These are phyloP conservation scores for Scheffersomyces cryptocercus DNA, from an alignment of 1,139 yeast genomes.

Conservation along the genomic window DNA sequence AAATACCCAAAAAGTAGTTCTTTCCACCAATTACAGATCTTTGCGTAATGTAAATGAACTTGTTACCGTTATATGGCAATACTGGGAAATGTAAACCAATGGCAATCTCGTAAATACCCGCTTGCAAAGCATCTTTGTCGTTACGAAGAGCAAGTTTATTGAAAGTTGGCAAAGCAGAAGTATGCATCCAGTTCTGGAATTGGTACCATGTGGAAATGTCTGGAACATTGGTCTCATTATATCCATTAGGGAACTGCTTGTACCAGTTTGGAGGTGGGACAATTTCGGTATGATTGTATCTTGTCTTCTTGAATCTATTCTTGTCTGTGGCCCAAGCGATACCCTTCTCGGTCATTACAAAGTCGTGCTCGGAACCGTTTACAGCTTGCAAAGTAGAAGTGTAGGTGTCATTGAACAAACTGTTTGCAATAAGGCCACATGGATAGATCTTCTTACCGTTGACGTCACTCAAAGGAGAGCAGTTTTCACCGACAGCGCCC, in stretches of 20 bases:
- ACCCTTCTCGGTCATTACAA: slow-evolving; percentile 62
- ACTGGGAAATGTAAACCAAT: slow-evolving; percentile 92
- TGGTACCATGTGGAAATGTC: slow-evolving; percentile 76
- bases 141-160: slow-evolving; percentile 81
- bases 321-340: slow-evolving; percentile 89
- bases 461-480: slow-evolving; percentile 73
- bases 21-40: slow-evolving; percentile 90
- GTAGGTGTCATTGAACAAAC: slow-evolving; percentile 86
- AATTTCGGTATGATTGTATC: slow-evolving; percentile 67
- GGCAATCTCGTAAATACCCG: slow-evolving; percentile 71
- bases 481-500: slow-evolving; percentile 75
- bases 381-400: slow-evolving; percentile 50
- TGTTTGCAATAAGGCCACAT: slow-evolving; percentile 94
- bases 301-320: slow-evolving; percentile 76
- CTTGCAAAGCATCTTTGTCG: slow-evolving; percentile 57
- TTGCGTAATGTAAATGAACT: slow-evolving; percentile 77
- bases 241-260: slow-evolving; percentile 83
- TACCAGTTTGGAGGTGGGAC: slow-evolving; percentile 97
- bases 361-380: slow-evolving; percentile 50
- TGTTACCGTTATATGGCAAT: slow-evolving; percentile 75
- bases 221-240: slow-evolving; percentile 81
- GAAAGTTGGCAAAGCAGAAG: slow-evolving; percentile 86
- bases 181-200: slow-evolving; percentile 97
- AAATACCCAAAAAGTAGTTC: slow-evolving; percentile 81
- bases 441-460: slow-evolving; percentile 76